Conservation (phyloP, 2,329 filamentous ascomycete genomes). For the Cercospora brassicicola region DNA sequence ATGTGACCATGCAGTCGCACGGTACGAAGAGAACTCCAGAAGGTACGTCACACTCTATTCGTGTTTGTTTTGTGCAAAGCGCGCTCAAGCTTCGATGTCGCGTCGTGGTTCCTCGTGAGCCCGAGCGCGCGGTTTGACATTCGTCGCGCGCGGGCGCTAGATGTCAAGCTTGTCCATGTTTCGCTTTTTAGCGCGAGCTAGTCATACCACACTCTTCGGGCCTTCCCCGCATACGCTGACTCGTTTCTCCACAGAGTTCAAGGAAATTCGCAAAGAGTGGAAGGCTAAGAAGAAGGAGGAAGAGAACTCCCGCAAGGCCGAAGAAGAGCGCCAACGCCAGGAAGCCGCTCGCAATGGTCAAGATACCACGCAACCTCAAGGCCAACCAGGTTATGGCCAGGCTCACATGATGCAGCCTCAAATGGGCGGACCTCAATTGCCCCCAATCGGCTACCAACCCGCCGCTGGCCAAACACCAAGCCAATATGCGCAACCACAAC, state of each 20-base stretch:
- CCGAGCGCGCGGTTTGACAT: conserved; percentile 30
- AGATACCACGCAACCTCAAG: conserved; percentile 53
- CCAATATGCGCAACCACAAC: conserved; percentile 50
- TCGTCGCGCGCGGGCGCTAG: conserved; percentile 37
- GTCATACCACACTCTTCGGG: conserved; percentile 29
- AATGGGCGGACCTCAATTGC: conserved; percentile 51
- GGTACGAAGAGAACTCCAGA: conserved; percentile 92
- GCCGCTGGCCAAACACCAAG: conserved; percentile 46
- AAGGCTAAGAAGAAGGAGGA: conserved; percentile 99
- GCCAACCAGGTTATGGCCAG: conserved; percentile 48
- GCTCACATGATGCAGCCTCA: conserved; percentile 49
- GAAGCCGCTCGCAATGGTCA: conserved; percentile 58
- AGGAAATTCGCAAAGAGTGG: conserved; percentile 98
- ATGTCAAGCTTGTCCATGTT: conserved; percentile 30
- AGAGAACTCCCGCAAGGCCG: conserved; percentile 82
- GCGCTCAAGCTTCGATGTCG: background rate
- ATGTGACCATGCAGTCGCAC: conserved; percentile 98
- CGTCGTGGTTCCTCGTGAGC: conserved; percentile 26
- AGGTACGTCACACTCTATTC: conserved; percentile 64
- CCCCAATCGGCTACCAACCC: conserved; percentile 54
- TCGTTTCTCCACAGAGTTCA: conserved; percentile 70
- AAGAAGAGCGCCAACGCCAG: conserved; percentile 78
- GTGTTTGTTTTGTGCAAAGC: conserved; percentile 4
- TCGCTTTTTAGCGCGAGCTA: conserved; percentile 36
- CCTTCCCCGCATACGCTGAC: conserved; percentile 41